Evolutionary conservation across 139 green algal species (phyloP).

Genomic region (Asterochloris sp.): DNA sequence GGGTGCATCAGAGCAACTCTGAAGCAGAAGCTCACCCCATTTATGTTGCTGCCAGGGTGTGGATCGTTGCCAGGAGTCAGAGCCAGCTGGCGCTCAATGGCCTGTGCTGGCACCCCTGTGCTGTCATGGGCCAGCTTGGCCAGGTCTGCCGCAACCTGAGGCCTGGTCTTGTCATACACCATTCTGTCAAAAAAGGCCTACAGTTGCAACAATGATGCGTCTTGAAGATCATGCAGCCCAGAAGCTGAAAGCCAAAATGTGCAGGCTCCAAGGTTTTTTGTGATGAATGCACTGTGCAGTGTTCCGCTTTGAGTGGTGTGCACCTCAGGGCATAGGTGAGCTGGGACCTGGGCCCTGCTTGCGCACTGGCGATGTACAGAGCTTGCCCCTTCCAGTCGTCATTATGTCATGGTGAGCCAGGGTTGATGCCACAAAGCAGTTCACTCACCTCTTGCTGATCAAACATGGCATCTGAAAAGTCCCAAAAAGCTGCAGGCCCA

Average conservation of each 20-base stretch:
- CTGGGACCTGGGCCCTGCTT: no score
- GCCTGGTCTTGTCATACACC: constrained; percentile 4
- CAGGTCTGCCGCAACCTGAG: neutral
- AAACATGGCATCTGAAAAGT: constrained; percentile 10
- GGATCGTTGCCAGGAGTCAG: neutral
- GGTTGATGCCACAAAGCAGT: neutral
- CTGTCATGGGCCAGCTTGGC: constrained; percentile 5
- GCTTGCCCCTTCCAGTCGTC: no score
- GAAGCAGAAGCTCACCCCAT: neutral
- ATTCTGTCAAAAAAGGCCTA: constrained; percentile 16
- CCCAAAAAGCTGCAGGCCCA: constrained; percentile 6
- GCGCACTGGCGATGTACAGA: no score
- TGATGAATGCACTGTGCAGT: neutral
- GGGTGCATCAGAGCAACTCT: neutral
- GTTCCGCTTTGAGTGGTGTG: neutral
- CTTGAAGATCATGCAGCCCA: neutral
- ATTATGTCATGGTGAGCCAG: no score
- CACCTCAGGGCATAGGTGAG: no score
- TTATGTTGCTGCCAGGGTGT: constrained; percentile 13
- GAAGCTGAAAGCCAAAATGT: neutral
- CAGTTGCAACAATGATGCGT: neutral
- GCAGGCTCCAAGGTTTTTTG: neutral
- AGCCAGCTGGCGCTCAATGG: neutral
- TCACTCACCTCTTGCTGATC: constrained; percentile 7
- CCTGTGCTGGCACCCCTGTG: neutral